phyloP scores from a whole-genome alignment of 75 land plant genomes.

The Pinus albicaulis region DNA sequence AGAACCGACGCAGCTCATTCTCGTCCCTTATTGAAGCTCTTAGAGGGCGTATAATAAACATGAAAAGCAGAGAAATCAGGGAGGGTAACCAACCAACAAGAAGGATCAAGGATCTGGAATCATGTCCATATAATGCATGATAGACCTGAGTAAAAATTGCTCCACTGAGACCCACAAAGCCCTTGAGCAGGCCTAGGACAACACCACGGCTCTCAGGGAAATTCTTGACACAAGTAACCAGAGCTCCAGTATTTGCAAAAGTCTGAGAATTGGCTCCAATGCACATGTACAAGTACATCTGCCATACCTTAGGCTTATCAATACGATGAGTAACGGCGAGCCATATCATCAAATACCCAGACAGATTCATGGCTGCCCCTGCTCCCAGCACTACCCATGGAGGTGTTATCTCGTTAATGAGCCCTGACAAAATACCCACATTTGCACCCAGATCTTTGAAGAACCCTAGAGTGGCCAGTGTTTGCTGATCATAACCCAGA shows the following conservation, averaged over 20 bases:
- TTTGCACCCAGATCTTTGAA: conserved; percentile 53
- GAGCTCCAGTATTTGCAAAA: conserved; percentile 48
- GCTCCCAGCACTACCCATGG: conserved; percentile 47
- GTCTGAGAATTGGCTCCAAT: conserved; percentile 55
- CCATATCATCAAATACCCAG: conserved; percentile 63
- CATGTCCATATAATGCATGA: conserved; percentile 41
- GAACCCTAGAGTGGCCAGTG: too few relatives aligned
- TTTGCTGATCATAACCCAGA: too few relatives aligned
- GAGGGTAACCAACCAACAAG: conserved; percentile 59
- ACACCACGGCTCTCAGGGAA: conserved; percentile 59
- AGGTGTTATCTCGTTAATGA: conserved; percentile 43
- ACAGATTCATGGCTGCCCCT: conserved; percentile 41
- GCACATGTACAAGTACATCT: conserved; percentile 59
- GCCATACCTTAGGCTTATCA: conserved; percentile 41
- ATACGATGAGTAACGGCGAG: conserved; percentile 45
- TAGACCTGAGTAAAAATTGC: conserved; percentile 74
- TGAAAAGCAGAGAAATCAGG: conserved; percentile 29
- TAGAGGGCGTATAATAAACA: conserved; percentile 28
- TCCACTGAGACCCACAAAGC: conserved; percentile 75
- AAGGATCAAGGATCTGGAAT: conserved; percentile 32
- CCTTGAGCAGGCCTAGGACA: conserved; percentile 72
- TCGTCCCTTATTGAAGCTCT: not conserved
- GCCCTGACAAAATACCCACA: conserved; percentile 51
- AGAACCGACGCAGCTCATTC: conserved; percentile 27
- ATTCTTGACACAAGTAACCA: conserved; percentile 48